phyloP scores from a whole-genome alignment of 2,329 filamentous ascomycete genomes.

The Trichoderma afroharzianum region DNA sequence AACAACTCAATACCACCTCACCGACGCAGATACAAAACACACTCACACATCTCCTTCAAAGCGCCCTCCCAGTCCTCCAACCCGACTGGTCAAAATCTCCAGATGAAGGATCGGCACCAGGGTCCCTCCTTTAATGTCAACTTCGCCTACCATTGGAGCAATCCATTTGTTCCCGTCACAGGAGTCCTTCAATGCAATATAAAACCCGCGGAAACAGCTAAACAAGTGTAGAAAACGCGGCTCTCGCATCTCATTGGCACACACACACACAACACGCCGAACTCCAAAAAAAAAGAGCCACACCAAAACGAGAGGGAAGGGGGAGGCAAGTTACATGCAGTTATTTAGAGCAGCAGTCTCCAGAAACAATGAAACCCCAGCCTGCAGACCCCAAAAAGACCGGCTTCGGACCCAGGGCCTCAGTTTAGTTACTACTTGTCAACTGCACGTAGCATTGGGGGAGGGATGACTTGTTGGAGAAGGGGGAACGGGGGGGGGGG shows the following conservation, averaged over 20 bases:
- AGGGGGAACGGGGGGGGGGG: neutral
- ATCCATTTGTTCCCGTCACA: neutral
- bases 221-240: neutral
- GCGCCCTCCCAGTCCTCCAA: neutral
- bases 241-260: neutral
- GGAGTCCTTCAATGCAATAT: neutral
- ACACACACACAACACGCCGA: neutral
- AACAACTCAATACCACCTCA: neutral
- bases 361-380: slow-evolving; percentile 11
- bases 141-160: neutral
- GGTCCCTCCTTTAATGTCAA: neutral
- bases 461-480: neutral
- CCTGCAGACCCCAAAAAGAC: neutral
- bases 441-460: neutral
- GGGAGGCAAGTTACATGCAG: neutral
- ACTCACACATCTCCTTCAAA: neutral
- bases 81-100: neutral
- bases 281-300: neutral
- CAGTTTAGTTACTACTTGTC: neutral
- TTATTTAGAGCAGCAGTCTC: neutral
- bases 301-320: neutral
- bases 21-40: neutral
- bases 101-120: slow-evolving; percentile 9
- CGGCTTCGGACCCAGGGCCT: neutral
- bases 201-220: neutral